Evolutionary conservation across 768 basidiomycete species (phyloP).

Genomic region (Exsudoporus frostii): DNA sequence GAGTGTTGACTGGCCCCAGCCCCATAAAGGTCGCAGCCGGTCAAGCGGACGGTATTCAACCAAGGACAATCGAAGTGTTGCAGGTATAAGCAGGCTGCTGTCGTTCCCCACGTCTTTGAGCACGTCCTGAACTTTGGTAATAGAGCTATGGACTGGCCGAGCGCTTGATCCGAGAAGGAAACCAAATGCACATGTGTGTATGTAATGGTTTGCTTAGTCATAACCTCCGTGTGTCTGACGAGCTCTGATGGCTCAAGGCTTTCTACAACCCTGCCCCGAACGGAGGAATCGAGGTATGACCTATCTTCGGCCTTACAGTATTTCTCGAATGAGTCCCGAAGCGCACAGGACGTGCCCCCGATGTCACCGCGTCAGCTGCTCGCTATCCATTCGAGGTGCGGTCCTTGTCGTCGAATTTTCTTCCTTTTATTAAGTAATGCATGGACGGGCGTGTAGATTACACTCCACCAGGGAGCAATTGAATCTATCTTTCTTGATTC

Average conservation of each 20-base stretch:
- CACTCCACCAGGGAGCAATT: constrained; percentile 42
- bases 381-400: constrained; percentile 70
- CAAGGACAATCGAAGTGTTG: constrained; percentile 52
- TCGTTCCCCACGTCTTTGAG: not conserved
- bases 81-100: constrained; percentile 35
- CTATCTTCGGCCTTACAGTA: not conserved
- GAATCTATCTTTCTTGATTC: constrained; percentile 43
- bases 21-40: constrained; percentile 43
- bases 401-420: not conserved
- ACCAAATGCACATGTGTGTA: constrained; percentile 69
- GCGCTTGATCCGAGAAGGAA: constrained; percentile 57
- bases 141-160: constrained; percentile 80
- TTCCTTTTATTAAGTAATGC: not conserved
- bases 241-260: constrained; percentile 40
- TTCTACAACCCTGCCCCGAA: constrained; percentile 66
- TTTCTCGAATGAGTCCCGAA: constrained; percentile 23
- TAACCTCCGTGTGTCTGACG: not conserved
- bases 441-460: constrained; percentile 20
- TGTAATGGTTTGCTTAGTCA: constrained; percentile 16
- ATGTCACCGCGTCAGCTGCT: constrained; percentile 59
- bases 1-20: constrained; percentile 20
- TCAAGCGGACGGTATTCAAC: constrained; percentile 56
- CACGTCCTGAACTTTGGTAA: not conserved
- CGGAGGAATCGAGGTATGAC: constrained; percentile 59
- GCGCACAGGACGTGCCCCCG: constrained; percentile 61